Conservation (phyloP, 352 stramenopile genomes). For the Globisporangium emineosum region DNA sequence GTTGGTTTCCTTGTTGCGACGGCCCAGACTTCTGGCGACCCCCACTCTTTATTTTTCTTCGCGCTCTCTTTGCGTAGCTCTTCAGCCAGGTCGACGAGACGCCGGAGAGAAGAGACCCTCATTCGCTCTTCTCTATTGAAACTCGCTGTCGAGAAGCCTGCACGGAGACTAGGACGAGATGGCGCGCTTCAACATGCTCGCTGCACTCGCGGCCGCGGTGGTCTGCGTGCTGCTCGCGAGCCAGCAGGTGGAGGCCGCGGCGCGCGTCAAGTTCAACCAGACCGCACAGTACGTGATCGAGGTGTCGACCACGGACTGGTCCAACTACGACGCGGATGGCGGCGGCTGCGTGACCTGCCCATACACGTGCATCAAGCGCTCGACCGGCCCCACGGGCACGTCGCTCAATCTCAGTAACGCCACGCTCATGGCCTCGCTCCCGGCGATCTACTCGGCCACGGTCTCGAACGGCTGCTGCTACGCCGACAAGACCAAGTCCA, state of each 20-base stretch:
- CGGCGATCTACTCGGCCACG: conserved; percentile 67
- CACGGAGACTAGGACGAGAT: too few relatives aligned
- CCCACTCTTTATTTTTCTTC: conserved; percentile 20
- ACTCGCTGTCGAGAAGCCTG: neutral
- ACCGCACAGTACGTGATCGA: conserved; percentile 64
- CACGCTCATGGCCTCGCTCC: conserved; percentile 63
- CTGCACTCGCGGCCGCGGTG: conserved; percentile 5
- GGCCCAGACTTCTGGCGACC: neutral
- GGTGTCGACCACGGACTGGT: conserved; percentile 71
- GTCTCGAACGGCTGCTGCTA: conserved; percentile 84
- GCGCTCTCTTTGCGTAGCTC: conserved; percentile 11
- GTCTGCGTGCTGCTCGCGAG: conserved; percentile 20
- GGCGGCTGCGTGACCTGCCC: conserved; percentile 83
- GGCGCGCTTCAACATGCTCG: conserved; percentile 8
- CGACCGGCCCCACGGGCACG: conserved; percentile 67
- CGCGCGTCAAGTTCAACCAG: conserved; percentile 64
- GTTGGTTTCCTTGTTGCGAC: neutral
- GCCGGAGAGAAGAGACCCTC: conserved; percentile 1
- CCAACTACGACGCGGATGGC: conserved; percentile 75
- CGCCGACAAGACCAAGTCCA: conserved; percentile 34
- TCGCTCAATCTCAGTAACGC: conserved; percentile 80
- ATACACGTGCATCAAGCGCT: conserved; percentile 79
- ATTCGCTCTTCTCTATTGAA: neutral
- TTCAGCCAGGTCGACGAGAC: too few relatives aligned
- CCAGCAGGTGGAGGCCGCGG: conserved; percentile 15